Conservation (phyloP, 306 rosid species). For the Dicorynia guianensis region DNA sequence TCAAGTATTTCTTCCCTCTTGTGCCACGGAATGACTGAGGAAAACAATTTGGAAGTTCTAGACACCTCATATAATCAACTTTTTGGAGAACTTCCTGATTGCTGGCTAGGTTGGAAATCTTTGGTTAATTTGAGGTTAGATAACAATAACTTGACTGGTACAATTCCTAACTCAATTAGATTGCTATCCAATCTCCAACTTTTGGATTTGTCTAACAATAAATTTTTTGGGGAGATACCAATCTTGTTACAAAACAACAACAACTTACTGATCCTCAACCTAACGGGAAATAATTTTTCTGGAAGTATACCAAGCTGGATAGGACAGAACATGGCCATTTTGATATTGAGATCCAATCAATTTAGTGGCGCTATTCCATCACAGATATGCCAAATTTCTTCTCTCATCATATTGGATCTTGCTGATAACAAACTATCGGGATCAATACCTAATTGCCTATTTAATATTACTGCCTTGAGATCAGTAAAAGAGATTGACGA, state of each 20-base stretch:
- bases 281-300: conserved; percentile 31
- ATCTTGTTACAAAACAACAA: conserved; percentile 10
- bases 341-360: conserved; percentile 37
- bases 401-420: conserved; percentile 37
- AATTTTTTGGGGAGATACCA: conserved; percentile 31
- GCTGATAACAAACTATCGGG: conserved; percentile 40
- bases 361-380: conserved; percentile 39
- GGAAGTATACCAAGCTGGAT: conserved; percentile 31
- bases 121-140: conserved; percentile 27
- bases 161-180: conserved; percentile 32
- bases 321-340: conserved; percentile 18
- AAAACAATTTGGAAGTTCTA: conserved; percentile 28
- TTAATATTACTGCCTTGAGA: conserved; percentile 9
- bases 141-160: conserved; percentile 28
- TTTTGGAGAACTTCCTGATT: conserved; percentile 30
- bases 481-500: too few species aligned
- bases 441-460: conserved; percentile 37
- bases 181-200: background rate
- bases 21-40: conserved; percentile 26
- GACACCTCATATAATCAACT: conserved; percentile 28
- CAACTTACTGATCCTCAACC: conserved; percentile 25
- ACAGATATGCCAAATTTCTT: conserved; percentile 26
- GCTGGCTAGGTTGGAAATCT: conserved; percentile 36
- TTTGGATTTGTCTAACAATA: conserved; percentile 28
- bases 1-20: conserved; percentile 43